Percentiles rank a stretch among this genome's conserved stretches.
Conservation (phyloP, 345 rosid genomes). For the Rhodamnia rubescens region DNA sequence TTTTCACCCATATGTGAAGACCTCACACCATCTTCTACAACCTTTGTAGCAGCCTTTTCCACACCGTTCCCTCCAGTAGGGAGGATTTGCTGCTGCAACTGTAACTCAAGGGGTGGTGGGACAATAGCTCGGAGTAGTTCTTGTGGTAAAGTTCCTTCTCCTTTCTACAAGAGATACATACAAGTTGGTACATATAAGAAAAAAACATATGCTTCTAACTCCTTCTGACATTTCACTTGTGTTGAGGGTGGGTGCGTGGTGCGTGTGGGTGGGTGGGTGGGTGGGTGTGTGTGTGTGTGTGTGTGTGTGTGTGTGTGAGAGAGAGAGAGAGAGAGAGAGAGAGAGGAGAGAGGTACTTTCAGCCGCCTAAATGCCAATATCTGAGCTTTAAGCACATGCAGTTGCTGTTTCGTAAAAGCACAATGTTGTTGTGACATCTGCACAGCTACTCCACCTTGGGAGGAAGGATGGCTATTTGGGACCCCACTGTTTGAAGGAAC, state of each 20-base stretch:
- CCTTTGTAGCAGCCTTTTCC: constrained; percentile 50
- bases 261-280: background rate
- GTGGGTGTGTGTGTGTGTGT: background rate
- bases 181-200: background rate
- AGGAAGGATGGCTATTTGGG: constrained; percentile 19
- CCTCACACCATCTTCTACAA: constrained; percentile 48
- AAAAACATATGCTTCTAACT: background rate
- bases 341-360: constrained; percentile 41
- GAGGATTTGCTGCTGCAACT: constrained; percentile 39
- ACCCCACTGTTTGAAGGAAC: constrained; percentile 42
- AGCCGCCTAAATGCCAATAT: constrained; percentile 91
- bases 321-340: constrained; percentile 1
- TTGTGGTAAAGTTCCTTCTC: constrained; percentile 85
- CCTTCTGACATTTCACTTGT: background rate
- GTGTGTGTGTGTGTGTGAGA: background rate
- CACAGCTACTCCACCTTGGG: constrained; percentile 44
- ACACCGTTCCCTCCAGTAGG: constrained; percentile 46
- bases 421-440: constrained; percentile 41
- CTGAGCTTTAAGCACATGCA: constrained; percentile 97
- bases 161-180: constrained; percentile 45
- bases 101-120: constrained; percentile 85
- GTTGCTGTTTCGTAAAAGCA: constrained; percentile 89
- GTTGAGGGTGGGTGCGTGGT: background rate
- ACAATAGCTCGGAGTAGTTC: constrained; percentile 88
- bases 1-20: constrained; percentile 46